Percentiles rank a stretch among this genome's conserved stretches.
These are phyloP conservation scores for Xylariaceae sp. DNA, from an alignment of 2,329 filamentous ascomycete genomes.

Conservation along the genomic window DNA sequence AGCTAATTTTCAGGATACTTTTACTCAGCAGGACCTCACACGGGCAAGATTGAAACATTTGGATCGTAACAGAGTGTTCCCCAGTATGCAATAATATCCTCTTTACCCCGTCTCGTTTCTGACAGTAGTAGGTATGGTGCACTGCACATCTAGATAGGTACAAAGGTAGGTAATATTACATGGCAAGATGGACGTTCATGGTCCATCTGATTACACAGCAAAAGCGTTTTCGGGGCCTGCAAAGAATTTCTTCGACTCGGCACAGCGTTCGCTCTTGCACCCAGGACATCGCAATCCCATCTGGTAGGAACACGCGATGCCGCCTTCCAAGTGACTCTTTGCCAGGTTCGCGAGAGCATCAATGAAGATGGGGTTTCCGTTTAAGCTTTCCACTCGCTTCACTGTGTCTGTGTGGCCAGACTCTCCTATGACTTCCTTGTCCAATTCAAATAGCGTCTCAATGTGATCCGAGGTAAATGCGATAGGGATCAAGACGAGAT, in stretches of 20 bases:
- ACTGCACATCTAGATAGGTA: too few relatives aligned
- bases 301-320: constrained; percentile 67
- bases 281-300: constrained; percentile 90
- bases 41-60: too few relatives aligned
- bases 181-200: too few relatives aligned
- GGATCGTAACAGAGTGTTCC: too few relatives aligned
- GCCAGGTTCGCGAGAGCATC: constrained; percentile 84
- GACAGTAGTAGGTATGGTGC: too few relatives aligned
- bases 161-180: too few relatives aligned
- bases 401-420: constrained; percentile 72
- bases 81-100: too few relatives aligned
- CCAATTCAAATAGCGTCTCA: constrained; percentile 91
- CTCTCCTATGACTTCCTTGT: constrained; percentile 91
- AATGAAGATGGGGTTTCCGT: constrained; percentile 89
- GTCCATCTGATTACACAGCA: constrained; percentile 12
- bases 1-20: too few relatives aligned
- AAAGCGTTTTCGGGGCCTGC: constrained; percentile 30
- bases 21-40: too few relatives aligned
- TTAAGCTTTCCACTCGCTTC: constrained; percentile 87
- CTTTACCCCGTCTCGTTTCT: too few relatives aligned
- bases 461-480: constrained; percentile 99
- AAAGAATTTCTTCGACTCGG: constrained; percentile 70
- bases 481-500: constrained; percentile 87
- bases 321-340: constrained; percentile 69
- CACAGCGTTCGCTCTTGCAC: constrained; percentile 84